Evolutionary conservation across 805 yeast species (phyloP).

Genomic region (Metschnikowia proteae): DNA sequence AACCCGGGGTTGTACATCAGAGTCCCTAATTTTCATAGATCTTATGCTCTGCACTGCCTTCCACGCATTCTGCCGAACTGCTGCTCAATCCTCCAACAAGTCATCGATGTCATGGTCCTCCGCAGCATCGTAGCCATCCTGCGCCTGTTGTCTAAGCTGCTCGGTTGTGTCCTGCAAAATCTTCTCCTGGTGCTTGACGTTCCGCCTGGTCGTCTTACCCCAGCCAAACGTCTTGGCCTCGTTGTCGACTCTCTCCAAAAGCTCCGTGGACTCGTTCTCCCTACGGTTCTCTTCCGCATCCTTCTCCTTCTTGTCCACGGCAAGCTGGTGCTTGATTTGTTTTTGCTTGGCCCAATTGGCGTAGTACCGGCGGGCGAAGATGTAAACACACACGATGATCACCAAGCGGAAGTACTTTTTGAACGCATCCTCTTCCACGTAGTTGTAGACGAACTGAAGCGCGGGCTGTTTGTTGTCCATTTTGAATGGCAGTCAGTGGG

Average conservation of each 20-base stretch:
- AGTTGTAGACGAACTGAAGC: constrained; percentile 31
- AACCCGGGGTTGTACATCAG: no score
- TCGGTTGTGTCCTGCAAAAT: constrained; percentile 45
- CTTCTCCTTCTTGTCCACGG: constrained; percentile 43
- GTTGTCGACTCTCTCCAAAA: constrained; percentile 29
- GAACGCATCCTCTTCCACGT: constrained; percentile 39
- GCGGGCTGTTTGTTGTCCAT: constrained; percentile 4
- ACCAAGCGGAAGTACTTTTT: constrained; percentile 46
- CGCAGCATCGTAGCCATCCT: constrained; percentile 44
- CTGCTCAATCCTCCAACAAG: constrained; percentile 41
- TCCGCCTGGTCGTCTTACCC: constrained; percentile 72
- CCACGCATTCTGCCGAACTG: no score
- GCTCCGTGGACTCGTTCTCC: constrained; percentile 24
- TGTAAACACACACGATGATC: constrained; percentile 55
- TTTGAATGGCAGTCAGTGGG: background rate
- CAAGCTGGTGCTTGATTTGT: constrained; percentile 48
- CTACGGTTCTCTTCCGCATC: constrained; percentile 33
- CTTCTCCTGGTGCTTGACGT: constrained; percentile 52
- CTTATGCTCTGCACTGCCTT: no score
- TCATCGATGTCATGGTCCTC: constrained; percentile 71
- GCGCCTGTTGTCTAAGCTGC: constrained; percentile 39
- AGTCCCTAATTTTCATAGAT: no score
- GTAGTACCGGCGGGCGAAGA: constrained; percentile 54
- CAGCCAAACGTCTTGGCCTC: constrained; percentile 63
- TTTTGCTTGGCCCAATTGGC: constrained; percentile 54